A percentile compares a stretch with the other conserved stretches of the same genome.
These are phyloP conservation scores for Mycena olivaceomarginata DNA, from an alignment of 768 basidiomycete genomes.

Conservation along the genomic window DNA sequence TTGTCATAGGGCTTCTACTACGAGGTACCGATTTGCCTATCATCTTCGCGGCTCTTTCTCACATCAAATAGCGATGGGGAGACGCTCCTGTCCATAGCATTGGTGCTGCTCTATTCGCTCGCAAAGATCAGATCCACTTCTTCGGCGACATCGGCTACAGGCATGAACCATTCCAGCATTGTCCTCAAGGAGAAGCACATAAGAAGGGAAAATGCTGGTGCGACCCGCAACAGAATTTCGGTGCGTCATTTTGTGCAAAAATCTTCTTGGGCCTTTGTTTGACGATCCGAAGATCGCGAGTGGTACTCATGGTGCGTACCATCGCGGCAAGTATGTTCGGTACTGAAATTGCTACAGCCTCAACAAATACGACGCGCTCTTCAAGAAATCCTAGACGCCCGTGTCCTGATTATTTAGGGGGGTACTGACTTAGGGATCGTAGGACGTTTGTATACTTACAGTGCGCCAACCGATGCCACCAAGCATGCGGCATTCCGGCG, in stretches of 20 bases:
- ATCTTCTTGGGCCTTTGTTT: slow-evolving; percentile 16
- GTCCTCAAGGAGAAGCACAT: slow-evolving; percentile 87
- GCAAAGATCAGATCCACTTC: slow-evolving; percentile 95
- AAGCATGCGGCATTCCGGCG: slow-evolving; percentile 17
- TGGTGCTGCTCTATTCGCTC: slow-evolving; percentile 91
- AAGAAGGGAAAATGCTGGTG: slow-evolving; percentile 92
- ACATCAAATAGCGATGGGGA: slow-evolving; percentile 83
- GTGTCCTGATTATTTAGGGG: slow-evolving; percentile 1
- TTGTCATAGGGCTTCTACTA: slow-evolving; percentile 83
- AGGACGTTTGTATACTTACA: slow-evolving; percentile 24
- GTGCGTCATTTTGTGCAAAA: slow-evolving; percentile 59
- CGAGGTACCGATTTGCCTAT: slow-evolving; percentile 67
- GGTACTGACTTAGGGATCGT: slow-evolving; percentile 5
- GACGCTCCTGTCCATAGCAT: slow-evolving; percentile 95
- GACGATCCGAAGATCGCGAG: slow-evolving; percentile 73
- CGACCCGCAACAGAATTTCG: slow-evolving; percentile 83
- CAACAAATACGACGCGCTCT: slow-evolving; percentile 82
- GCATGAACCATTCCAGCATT: slow-evolving; percentile 96
- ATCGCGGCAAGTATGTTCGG: background rate
- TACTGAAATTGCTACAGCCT: slow-evolving; percentile 61
- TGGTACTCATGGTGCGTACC: slow-evolving; percentile 82
- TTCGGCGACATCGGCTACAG: slow-evolving; percentile 96
- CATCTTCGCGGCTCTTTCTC: background rate
- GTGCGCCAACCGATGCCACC: slow-evolving; percentile 5
- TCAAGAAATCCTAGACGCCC: slow-evolving; percentile 53